Base-by-base conservation (phyloP, 2,329 filamentous ascomycete genomes). In the Neocucurbitaria cava region DNA sequence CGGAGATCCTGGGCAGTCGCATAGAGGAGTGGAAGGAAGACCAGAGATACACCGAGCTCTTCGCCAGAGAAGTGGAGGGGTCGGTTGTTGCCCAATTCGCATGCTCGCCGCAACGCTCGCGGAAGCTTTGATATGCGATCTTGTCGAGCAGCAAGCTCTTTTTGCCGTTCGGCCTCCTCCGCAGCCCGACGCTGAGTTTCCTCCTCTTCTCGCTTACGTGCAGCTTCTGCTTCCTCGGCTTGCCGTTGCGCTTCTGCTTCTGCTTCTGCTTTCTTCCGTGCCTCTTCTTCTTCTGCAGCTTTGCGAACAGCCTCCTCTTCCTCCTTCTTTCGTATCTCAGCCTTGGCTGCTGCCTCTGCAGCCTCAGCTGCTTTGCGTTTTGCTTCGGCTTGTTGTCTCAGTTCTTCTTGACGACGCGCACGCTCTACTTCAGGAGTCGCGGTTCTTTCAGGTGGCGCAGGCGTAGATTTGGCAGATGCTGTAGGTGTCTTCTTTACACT, bases 41-140 rank as follows among this genome's bases (percentile, higher is more conserved):
- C 68, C 18, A 69, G 65, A 6, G 72, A 74, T 17, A 77, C 71
- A 26, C 75, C 75, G 30, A 76, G 60, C 49, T 77, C 73, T 52
- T 74, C 70, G 17, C 72, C 73, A n/a, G 65, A 69, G 58, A 76
- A 77, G 42, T 75, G 71, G 5, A 77, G 54, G 9, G 74, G 74
- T 23, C 74, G 71, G 33, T 76, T 67, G 35, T 55, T 66, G 7
- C 74, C 74, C n/a, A 72, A 49, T 42, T 76, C 69, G 46, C 73
- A 76, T 15, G 75, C 75, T 44, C 71, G 62, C 30, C 71, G 67
- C 26, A 76, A 52, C n/a, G 73, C 73, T 49, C 64, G 68, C 3
- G 75, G 73, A 23, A 77, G 73, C 46, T 62, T 74, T 10, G 71
- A 66, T 36, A 76, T 59, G 15, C 74, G 72, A 42, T 65, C 59